Evolutionary conservation across 2,329 filamentous ascomycete species (phyloP).

Genomic region (Pestalotiopsis sp.): DNA sequence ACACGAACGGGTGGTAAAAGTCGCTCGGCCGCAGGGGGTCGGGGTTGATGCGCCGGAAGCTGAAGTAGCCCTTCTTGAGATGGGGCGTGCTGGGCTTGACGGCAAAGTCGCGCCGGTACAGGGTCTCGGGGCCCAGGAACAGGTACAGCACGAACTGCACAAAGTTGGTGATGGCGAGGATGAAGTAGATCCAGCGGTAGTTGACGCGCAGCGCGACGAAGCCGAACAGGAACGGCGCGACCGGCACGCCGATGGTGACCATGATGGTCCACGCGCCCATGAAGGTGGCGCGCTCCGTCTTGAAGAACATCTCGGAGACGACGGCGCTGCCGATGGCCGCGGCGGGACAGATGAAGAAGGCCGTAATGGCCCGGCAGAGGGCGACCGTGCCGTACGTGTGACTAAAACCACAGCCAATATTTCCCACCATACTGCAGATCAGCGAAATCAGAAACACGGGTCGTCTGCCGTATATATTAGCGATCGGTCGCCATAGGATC

Average conservation of each 20-base stretch:
- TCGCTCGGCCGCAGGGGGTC: slow-evolving; percentile 46
- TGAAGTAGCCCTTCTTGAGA: slow-evolving; percentile 46
- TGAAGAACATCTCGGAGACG: slow-evolving; percentile 59
- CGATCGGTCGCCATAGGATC: slow-evolving; percentile 57
- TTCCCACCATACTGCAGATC: slow-evolving; percentile 46
- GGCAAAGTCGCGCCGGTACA: slow-evolving; percentile 44
- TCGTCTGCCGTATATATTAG: slow-evolving; percentile 52
- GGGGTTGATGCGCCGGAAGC: slow-evolving; percentile 50
- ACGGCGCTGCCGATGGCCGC: slow-evolving; percentile 56
- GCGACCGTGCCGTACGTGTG: slow-evolving; percentile 49
- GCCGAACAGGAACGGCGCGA: slow-evolving; percentile 37
- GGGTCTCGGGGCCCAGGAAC: slow-evolving; percentile 55
- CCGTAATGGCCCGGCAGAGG: slow-evolving; percentile 49
- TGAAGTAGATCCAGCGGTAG: slow-evolving; percentile 62
- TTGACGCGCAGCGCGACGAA: slow-evolving; percentile 50
- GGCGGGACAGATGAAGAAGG: slow-evolving; percentile 57
- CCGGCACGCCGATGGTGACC: slow-evolving; percentile 28
- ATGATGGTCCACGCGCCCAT: slow-evolving; percentile 56
- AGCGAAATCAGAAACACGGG: slow-evolving; percentile 54
- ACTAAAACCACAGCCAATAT: slow-evolving; percentile 54
- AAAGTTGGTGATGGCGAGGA: slow-evolving; percentile 56
- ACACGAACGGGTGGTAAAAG: slow-evolving; percentile 47
- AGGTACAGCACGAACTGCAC: slow-evolving; percentile 57
- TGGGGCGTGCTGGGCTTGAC: slow-evolving; percentile 30
- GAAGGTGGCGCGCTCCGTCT: slow-evolving; percentile 50